Conservation (phyloP, 2,329 filamentous ascomycete genomes). For the Clarireedia sp. region DNA sequence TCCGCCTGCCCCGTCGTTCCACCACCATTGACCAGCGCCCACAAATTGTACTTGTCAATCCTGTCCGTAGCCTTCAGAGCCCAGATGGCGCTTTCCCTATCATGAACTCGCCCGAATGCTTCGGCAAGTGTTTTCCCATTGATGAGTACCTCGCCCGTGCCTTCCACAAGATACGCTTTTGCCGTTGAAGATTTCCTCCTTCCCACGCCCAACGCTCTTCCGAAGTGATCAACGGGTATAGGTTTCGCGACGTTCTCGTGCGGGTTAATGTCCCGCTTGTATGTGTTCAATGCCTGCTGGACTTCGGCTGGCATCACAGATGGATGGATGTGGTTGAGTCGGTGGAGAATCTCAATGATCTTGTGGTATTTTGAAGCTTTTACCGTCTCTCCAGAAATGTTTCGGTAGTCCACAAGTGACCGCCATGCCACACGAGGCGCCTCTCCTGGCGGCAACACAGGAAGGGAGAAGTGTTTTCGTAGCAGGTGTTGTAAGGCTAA, state of each 20-base stretch:
- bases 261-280: slow-evolving; percentile 68
- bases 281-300: slow-evolving; percentile 53
- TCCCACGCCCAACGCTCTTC: slow-evolving; percentile 72
- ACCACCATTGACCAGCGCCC: slow-evolving; percentile 75
- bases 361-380: slow-evolving; percentile 71
- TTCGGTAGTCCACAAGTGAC: slow-evolving; percentile 67
- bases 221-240: slow-evolving; percentile 64
- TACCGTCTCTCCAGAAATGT: slow-evolving; percentile 62
- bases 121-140: slow-evolving; percentile 82
- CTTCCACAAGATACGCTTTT: slow-evolving; percentile 82
- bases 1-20: slow-evolving; percentile 94
- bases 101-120: slow-evolving; percentile 80
- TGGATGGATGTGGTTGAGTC: slow-evolving; percentile 79
- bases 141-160: slow-evolving; percentile 79
- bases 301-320: slow-evolving; percentile 66
- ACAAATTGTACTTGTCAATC: slow-evolving; percentile 95
- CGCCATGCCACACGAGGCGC: slow-evolving; percentile 74
- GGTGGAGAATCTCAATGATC: slow-evolving; percentile 67
- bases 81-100: slow-evolving; percentile 92
- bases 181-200: slow-evolving; percentile 83
- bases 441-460: slow-evolving; percentile 55
- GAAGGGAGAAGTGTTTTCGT: slow-evolving; percentile 65
- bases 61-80: slow-evolving; percentile 73
- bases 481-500: slow-evolving; percentile 65
- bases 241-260: slow-evolving; percentile 55